Evolutionary conservation across 78 protist genomes (phyloP), one percentile per base, ranked within the genome.

Genomic region (Neovahlkampfia damariscottae): DNA sequence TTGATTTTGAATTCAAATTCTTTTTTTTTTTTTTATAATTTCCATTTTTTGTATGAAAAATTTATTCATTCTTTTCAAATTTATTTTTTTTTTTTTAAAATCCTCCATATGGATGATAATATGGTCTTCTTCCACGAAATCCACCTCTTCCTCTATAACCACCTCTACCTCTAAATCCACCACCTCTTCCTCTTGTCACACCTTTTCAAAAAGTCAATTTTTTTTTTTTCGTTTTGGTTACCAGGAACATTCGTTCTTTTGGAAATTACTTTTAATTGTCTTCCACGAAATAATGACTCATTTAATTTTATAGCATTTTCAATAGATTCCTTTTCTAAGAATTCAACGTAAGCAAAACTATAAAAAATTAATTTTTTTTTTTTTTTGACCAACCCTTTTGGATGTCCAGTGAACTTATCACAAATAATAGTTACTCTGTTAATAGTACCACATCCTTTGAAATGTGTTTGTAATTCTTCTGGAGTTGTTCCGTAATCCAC

Each of bases 401-500:
- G 90, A 38, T 78, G 90, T 9, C 92, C 89, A 5, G 86, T 75
- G 68, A 67, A 74, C 27, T 76, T 72, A 84, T 91, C 95, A n/a
- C 76, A 67, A 38, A 87, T 38, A 38, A 91, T 89, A 0, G 93
- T 91, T 34, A 89, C 80, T 31, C 91, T 71, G 71, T 84, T 81
- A 27, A 91, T 78, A 19, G 92, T 77, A n/a, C 62, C 62, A 62
- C 87, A 81, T 8, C 85, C 32, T 58, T 74, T 59, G 34, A 91
- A 91, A 59, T 82, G 89, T 67, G 40, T 81, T 38, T 86, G 88
- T 3, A 91, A 67, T 10, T 91, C 93, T 31, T 89, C 93, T 3
- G 87, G 88, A 2, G 89, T 89, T 32, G 89, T 40, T 19, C 75
- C 68, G 40, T 84, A 91, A 72, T 91, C 93, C 19, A 50, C 95